Percentiles rank a stretch among this genome's conserved stretches.
These are phyloP conservation scores for Pisolithus microcarpus DNA, from an alignment of 768 basidiomycete genomes.

Conservation along the genomic window DNA sequence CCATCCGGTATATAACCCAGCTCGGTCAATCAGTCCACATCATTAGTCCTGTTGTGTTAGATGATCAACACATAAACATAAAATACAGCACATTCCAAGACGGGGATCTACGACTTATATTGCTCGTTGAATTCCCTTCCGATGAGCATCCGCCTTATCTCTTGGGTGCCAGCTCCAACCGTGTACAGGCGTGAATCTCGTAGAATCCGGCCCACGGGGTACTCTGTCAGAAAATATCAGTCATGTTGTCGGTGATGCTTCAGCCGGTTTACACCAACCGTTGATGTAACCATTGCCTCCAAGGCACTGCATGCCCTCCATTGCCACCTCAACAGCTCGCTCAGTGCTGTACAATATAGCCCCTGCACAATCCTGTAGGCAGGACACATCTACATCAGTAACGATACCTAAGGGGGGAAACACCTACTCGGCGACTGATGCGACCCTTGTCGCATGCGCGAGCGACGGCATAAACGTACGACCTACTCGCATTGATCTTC, in stretches of 20 bases:
- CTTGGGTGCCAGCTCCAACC: conserved; percentile 96
- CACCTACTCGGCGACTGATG: conserved; percentile 67
- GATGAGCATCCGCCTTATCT: conserved; percentile 90
- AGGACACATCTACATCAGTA: conserved; percentile 4
- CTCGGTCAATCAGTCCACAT: too few species aligned
- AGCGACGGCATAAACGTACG: conserved; percentile 92
- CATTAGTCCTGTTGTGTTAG: too few species aligned
- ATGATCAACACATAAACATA: too few species aligned
- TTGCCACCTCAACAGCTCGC: conserved; percentile 81
- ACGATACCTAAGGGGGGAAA: not conserved
- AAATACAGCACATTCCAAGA: not conserved
- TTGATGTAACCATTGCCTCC: conserved; percentile 97
- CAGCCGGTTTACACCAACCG: conserved; percentile 37
- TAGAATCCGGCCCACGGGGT: conserved; percentile 80
- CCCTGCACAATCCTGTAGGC: conserved; percentile 84
- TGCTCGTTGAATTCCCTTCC: conserved; percentile 88
- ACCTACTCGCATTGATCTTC: conserved; percentile 77
- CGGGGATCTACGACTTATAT: conserved; percentile 26
- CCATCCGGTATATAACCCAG: too few species aligned
- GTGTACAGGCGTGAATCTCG: conserved; percentile 85
- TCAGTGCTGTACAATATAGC: conserved; percentile 93
- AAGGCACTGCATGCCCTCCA: conserved; percentile 89
- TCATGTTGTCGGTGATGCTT: not conserved
- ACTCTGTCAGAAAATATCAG: conserved; percentile 46
- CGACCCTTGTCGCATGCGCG: conserved; percentile 77